Evolutionary conservation across 306 rosid species (phyloP).

Genomic region (Dryas octopetala): DNA sequence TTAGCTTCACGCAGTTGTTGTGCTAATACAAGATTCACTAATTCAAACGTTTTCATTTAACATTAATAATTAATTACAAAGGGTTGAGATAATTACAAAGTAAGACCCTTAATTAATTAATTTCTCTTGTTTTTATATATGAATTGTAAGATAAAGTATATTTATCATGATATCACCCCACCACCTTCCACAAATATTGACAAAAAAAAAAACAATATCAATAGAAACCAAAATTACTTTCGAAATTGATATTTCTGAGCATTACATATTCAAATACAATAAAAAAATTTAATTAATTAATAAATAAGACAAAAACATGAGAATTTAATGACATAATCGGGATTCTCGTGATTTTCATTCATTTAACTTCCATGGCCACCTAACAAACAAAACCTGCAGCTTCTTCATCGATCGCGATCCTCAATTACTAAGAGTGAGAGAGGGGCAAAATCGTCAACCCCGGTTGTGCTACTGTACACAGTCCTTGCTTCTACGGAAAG

Average conservation of each 20-base stretch:
- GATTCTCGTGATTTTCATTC: slow-evolving; percentile 67
- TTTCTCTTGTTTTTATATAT: background rate
- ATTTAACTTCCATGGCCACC: slow-evolving; percentile 48
- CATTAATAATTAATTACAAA: background rate
- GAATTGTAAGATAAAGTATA: background rate
- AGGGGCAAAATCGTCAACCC: slow-evolving; percentile 23
- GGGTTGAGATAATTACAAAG: slow-evolving; percentile 2
- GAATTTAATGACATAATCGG: slow-evolving; percentile 35
- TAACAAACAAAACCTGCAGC: slow-evolving; percentile 23
- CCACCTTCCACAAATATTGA: background rate
- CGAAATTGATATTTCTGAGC: background rate
- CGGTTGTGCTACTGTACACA: slow-evolving; percentile 35
- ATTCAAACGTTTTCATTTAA: background rate
- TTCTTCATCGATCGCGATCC: background rate
- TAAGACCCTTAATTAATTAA: background rate
- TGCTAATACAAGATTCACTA: background rate
- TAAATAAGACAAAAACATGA: background rate
- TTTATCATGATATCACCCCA: background rate
- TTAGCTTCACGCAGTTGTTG: slow-evolving; percentile 13
- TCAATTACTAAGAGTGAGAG: slow-evolving; percentile 17
- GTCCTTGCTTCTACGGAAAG: slow-evolving; percentile 52
- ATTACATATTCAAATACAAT: background rate
- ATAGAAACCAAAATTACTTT: background rate
- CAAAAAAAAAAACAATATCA: background rate
- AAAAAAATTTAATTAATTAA: background rate